phyloP scores from a whole-genome alignment of 352 stramenopile genomes.

The Phytophthora cryptogea region DNA sequence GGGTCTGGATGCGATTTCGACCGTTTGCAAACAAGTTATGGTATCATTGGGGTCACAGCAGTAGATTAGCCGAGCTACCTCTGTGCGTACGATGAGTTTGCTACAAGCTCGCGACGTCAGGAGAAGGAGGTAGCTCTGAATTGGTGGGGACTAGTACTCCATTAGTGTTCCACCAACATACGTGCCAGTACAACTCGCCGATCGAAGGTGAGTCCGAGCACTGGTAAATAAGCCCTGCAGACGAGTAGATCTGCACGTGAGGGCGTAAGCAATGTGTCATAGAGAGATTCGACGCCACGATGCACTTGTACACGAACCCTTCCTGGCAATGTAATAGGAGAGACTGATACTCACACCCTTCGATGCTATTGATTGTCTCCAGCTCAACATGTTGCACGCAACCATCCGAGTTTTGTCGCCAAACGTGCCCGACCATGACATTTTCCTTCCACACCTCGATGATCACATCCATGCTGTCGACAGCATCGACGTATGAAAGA shows the following conservation, averaged over 20 bases:
- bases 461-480: constrained; percentile 45
- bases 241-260: constrained; percentile 62
- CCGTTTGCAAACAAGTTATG: constrained; percentile 43
- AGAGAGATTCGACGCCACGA: constrained; percentile 40
- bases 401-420: constrained; percentile 23
- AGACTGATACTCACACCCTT: constrained; percentile 48
- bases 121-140: constrained; percentile 18
- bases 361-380: constrained; percentile 30
- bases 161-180: constrained; percentile 49
- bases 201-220: constrained; percentile 34
- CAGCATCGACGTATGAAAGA: constrained; percentile 48
- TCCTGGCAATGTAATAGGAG: constrained; percentile 33
- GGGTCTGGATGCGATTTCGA: constrained; percentile 46
- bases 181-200: constrained; percentile 53
- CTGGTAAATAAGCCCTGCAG: constrained; percentile 46
- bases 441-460: constrained; percentile 49
- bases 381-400: constrained; percentile 30
- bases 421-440: constrained; percentile 19
- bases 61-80: constrained; percentile 11
- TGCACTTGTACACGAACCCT: constrained; percentile 44
- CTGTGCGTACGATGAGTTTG: not conserved
- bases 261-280: constrained; percentile 32
- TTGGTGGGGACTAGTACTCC: constrained; percentile 35
- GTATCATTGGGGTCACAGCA: constrained; percentile 27
- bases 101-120: constrained; percentile 3